phyloP scores from a whole-genome alignment of 345 rosid genomes.

The Dipteronia sinensis region DNA sequence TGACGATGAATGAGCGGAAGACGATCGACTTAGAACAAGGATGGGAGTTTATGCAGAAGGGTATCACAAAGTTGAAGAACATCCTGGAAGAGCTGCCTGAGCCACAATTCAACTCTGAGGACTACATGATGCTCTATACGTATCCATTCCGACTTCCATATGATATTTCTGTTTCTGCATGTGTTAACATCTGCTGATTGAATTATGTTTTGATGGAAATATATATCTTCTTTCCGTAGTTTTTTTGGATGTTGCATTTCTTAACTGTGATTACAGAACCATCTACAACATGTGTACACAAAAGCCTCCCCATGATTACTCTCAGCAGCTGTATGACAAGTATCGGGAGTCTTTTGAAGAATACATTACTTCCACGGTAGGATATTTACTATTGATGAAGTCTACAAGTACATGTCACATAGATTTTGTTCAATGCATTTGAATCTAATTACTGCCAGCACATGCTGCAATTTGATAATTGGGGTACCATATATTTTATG shows the following conservation, averaged over 20 bases:
- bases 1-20: slow-evolving; percentile 45
- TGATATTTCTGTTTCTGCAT: slow-evolving; percentile 3
- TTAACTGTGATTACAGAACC: slow-evolving; percentile 40
- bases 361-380: slow-evolving; percentile 52
- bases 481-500: neutral
- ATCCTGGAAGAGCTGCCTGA: slow-evolving; percentile 59
- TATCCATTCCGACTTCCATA: slow-evolving; percentile 17
- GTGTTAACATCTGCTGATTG: neutral
- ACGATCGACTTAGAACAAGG: slow-evolving; percentile 52
- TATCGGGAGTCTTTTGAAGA: slow-evolving; percentile 58
- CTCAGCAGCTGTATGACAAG: slow-evolving; percentile 69
- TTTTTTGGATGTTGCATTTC: neutral
- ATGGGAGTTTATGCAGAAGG: slow-evolving; percentile 68
- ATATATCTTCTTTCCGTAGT: neutral
- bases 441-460: neutral
- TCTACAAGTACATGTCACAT: neutral
- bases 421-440: neutral
- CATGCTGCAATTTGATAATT: neutral
- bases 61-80: slow-evolving; percentile 58
- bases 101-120: slow-evolving; percentile 54
- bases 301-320: slow-evolving; percentile 65
- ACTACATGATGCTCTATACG: slow-evolving; percentile 74
- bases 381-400: neutral
- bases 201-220: neutral
- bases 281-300: slow-evolving; percentile 76